Conservation (phyloP, 148 eudicot species). For the Amaranthus hypochondriacus region DNA sequence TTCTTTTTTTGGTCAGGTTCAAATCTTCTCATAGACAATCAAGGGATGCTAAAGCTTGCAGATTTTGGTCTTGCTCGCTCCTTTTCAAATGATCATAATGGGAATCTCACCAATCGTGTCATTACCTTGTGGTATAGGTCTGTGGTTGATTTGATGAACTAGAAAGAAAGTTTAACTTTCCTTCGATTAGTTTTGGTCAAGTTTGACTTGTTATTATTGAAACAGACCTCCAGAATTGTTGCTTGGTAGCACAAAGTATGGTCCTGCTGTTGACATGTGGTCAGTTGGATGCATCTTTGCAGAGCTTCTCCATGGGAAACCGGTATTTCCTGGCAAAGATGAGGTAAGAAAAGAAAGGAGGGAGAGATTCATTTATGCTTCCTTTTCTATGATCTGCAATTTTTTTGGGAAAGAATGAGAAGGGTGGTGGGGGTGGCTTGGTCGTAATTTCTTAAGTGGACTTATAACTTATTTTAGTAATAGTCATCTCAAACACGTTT, state of each 20-base stretch:
- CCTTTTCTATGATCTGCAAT: too few species aligned
- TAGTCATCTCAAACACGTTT: too few species aligned
- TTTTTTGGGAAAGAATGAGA: too few species aligned
- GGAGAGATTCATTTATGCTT: too few species aligned
- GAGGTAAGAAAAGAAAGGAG: slow-evolving; percentile 40
- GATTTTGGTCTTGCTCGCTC: slow-evolving; percentile 97
- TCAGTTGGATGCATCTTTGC: slow-evolving; percentile 97
- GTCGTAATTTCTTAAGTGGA: too few species aligned
- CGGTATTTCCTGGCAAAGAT: slow-evolving; percentile 74
- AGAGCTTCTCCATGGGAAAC: slow-evolving; percentile 77
- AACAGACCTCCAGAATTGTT: slow-evolving; percentile 93
- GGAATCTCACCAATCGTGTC: slow-evolving; percentile 86
- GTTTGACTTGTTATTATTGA: slow-evolving; percentile 8
- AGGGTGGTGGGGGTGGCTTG: too few species aligned
- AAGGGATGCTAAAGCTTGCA: slow-evolving; percentile 85
- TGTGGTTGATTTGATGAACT: slow-evolving; percentile 8
- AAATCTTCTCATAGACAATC: slow-evolving; percentile 85
- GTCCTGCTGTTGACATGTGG: slow-evolving; percentile 99
- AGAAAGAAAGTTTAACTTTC: background rate
- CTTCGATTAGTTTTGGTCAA: background rate
- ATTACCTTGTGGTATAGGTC: slow-evolving; percentile 94
- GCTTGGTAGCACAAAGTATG: slow-evolving; percentile 91
- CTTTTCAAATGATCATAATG: slow-evolving; percentile 72
- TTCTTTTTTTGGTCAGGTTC: slow-evolving; percentile 42
- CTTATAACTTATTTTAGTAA: too few species aligned